Conservation (phyloP, 2,329 filamentous ascomycete species). For the Ceratocystiopsis sp. region DNA sequence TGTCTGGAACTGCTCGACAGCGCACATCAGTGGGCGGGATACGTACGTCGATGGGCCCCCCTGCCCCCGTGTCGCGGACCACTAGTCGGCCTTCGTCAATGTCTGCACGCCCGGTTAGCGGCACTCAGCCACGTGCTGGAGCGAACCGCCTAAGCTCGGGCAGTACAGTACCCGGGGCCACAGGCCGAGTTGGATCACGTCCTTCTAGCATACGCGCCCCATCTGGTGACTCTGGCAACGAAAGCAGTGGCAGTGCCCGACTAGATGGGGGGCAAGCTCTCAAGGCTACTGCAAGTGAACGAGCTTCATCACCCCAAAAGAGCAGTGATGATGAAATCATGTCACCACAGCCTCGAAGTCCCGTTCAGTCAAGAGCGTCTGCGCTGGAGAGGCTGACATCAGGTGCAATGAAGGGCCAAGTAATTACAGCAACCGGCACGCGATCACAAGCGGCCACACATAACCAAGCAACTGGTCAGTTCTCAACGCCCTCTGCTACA, state of each 20-base stretch:
- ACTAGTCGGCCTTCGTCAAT: conserved; percentile 25
- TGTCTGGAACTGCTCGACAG: conserved; percentile 11
- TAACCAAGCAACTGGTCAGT: too few relatives aligned
- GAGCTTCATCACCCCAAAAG: conserved; percentile 20
- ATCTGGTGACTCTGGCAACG: conserved; percentile 30
- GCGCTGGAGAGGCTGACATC: conserved; percentile 34
- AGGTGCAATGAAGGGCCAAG: conserved; percentile 3
- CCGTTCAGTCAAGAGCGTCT: conserved; percentile 31
- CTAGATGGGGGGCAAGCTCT: conserved; percentile 16
- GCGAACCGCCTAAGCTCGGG: conserved; percentile 8
- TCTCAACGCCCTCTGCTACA: conserved; percentile 12
- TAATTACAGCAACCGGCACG: too few relatives aligned
- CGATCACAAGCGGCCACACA: too few relatives aligned
- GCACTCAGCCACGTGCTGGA: conserved; percentile 3
- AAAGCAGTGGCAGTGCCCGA: conserved; percentile 9
- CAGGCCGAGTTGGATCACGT: conserved; percentile 14
- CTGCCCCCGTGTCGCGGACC: conserved; percentile 29
- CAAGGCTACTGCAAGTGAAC: conserved; percentile 5
- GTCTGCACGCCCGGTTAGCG: conserved; percentile 15
- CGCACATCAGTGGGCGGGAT: conserved; percentile 35
- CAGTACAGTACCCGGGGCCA: conserved; percentile 8
- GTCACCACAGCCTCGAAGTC: conserved; percentile 32
- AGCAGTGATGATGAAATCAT: conserved; percentile 34
- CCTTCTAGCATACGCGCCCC: conserved; percentile 23
- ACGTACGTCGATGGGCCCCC: conserved; percentile 52